Evolutionary conservation across 2,329 filamentous ascomycete species (phyloP), one percentile per base, ranked within the genome.

Genomic region (Penicillium sp.): DNA sequence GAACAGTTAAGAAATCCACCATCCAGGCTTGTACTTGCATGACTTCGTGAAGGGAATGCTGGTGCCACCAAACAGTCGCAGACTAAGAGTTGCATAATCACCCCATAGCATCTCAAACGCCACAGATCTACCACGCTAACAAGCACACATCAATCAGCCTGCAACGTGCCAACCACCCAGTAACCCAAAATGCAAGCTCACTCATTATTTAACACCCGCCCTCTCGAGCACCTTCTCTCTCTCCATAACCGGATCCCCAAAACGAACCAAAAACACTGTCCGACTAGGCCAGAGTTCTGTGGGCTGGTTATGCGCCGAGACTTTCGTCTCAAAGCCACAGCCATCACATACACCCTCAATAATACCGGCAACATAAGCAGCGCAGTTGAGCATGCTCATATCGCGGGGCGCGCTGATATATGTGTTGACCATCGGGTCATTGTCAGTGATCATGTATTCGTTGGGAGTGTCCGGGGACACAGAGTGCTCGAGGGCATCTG

Each of bases 381-480:
- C 93, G 70, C 91, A 96, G 69, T 96, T 97, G 64, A 98, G 77
- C 78, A 93, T 87, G 71, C 81, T 89, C 87, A 98, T 95, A 72
- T 98, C 93, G 64, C 85, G 85, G 15, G 93, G 93, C 46, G 97
- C 85, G 61, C 83, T 88, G 65, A 98, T 86, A 73, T 93, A 97
- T 55, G 85, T 84, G 71, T 96, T 97, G 34, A 97, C 91, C 44
- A 97, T 77, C 21, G 93, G 93, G 68, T 97, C 93, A 72, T 98
- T 97, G 73, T 98, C 93, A 62, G 90, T 88, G 62, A 98, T 93
- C 91, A 98, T 97, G 76, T 97, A 98, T 75, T 97, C 91, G 61
- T 93, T 88, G 8, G 88, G 84, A 45, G 89, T 91, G 46, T 84
- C 81, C 8, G 87, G 84, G 62, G 87, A 84, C 47, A 83, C 83